A percentile compares a stretch with the other conserved stretches of the same genome.
Conservation (phyloP, 257 asterid species). For the Primulina tabacum region DNA sequence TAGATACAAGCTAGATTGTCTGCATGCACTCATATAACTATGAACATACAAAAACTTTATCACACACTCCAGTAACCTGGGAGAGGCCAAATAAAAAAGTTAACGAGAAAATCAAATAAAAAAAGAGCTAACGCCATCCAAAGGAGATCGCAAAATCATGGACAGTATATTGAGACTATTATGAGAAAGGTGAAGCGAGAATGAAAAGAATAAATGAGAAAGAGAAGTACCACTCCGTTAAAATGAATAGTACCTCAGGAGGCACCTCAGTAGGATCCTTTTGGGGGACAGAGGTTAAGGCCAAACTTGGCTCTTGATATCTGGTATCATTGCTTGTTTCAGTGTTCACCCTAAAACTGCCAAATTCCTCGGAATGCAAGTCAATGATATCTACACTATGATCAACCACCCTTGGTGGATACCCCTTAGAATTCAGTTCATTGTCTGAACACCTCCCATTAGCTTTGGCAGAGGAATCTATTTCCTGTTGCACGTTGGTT, state of each 20-base stretch:
- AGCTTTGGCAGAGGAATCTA: slow-evolving; percentile 43
- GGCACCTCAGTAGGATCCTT: slow-evolving; percentile 72
- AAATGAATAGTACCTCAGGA: slow-evolving; percentile 69
- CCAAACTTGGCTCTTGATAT: slow-evolving; percentile 45
- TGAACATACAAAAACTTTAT: neutral
- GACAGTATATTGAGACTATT: slow-evolving; percentile 5
- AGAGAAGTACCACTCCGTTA: slow-evolving; percentile 7
- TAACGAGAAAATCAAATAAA: neutral
- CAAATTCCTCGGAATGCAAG: slow-evolving; percentile 44
- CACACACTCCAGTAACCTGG: neutral
- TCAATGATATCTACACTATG: slow-evolving; percentile 39
- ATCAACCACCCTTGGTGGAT: slow-evolving; percentile 47
- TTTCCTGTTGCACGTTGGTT: slow-evolving; percentile 44
- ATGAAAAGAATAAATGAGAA: slow-evolving; percentile 12
- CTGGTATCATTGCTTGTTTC: slow-evolving; percentile 42
- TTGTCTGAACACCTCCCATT: slow-evolving; percentile 67
- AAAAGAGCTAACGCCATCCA: neutral
- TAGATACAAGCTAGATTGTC: neutral
- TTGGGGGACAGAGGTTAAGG: slow-evolving; percentile 52
- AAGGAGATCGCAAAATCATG: neutral
- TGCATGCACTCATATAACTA: neutral
- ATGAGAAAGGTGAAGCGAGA: slow-evolving; percentile 5
- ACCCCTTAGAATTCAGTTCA: slow-evolving; percentile 56
- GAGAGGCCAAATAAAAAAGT: neutral
- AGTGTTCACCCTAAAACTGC: slow-evolving; percentile 36